A percentile compares a stretch with the other conserved stretches of the same genome.
phyloP scores from a whole-genome alignment of 2,329 filamentous ascomycete species.

The Bipolaris zeicola region DNA sequence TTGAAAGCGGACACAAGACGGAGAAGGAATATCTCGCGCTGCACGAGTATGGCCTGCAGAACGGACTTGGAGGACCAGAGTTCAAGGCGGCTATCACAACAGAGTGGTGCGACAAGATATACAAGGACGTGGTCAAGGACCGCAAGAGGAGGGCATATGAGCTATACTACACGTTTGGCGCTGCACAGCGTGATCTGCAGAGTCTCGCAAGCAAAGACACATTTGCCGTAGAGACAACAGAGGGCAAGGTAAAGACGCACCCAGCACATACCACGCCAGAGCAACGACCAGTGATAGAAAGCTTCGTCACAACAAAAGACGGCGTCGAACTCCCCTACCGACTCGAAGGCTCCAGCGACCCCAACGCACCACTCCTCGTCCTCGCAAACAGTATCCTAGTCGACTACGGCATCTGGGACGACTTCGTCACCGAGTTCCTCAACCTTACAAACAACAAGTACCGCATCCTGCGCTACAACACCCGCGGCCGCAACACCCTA shows the following conservation, averaged over 20 bases:
- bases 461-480: slow-evolving; percentile 77
- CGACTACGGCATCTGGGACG: slow-evolving; percentile 80
- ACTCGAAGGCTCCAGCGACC: slow-evolving; percentile 72
- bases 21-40: slow-evolving; percentile 65
- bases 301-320: slow-evolving; percentile 71
- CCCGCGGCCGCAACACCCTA: slow-evolving; percentile 67
- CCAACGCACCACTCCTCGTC: slow-evolving; percentile 72
- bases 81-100: slow-evolving; percentile 68
- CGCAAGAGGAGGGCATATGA: slow-evolving; percentile 67
- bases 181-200: slow-evolving; percentile 70
- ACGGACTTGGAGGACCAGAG: slow-evolving; percentile 69
- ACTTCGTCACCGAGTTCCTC: slow-evolving; percentile 67
- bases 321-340: slow-evolving; percentile 72
- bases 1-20: slow-evolving; percentile 43
- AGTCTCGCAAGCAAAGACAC: slow-evolving; percentile 59
- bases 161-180: slow-evolving; percentile 80
- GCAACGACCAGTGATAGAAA: slow-evolving; percentile 62
- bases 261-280: slow-evolving; percentile 46
- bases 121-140: slow-evolving; percentile 62
- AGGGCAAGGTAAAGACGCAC: slow-evolving; percentile 62
- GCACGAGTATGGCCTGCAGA: slow-evolving; percentile 72
- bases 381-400: slow-evolving; percentile 83
- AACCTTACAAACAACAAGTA: slow-evolving; percentile 63
- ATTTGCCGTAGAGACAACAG: slow-evolving; percentile 57
- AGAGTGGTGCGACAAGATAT: slow-evolving; percentile 64